Base-by-base conservation (phyloP, 2,329 filamentous ascomycete genomes). In the Aureobasidium sp. region DNA sequence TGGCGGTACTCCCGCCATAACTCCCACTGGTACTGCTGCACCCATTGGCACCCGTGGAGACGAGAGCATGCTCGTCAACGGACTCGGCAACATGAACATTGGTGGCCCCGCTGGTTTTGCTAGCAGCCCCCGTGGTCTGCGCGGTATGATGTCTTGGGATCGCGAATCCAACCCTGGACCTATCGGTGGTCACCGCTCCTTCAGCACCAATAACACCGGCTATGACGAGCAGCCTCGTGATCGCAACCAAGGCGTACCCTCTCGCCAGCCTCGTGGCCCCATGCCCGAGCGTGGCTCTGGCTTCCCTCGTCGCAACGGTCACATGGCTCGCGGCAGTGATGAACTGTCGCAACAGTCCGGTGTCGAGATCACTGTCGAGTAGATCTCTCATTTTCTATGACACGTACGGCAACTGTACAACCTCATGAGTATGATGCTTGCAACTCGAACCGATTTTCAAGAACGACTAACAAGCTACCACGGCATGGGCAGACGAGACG, bases 321-420 rank as follows among this genome's bases (percentile, higher is more conserved):
- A 86, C 71, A 80, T 83, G 68, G 74, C 80, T 62, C 82, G 84
- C 67, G 82, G 82, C 68, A 86, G 84, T 72, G 84, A 87, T 68
- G 84, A 87, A 71, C 75, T 87, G 63, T 83, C 83, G 62, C 79
- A 82, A 66, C 82, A 80, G 68, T 73, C 70, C 64, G 80, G 81
- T 63, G 80, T 85, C 66, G 83, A 85, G 72, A 85, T 86, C 71
- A 84, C 85, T 68, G 84, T 86, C 68, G 84, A 85, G 77, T 84
- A 83, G 53, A 64, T 47, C 42, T 17, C 41, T 50, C 57, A 46
- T 50, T 57, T 39, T 62, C 44, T 34, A 63, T 50, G 52, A 63
- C 44, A 55, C 52, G 44, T 57, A 58, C 53, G 55, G 52, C 53
- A 63, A 50, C 44, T 62, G 52, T 59, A 63, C 55, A 59, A 36